Conservation (phyloP, 2,329 filamentous ascomycete species). For the Trichoderma sp. region DNA sequence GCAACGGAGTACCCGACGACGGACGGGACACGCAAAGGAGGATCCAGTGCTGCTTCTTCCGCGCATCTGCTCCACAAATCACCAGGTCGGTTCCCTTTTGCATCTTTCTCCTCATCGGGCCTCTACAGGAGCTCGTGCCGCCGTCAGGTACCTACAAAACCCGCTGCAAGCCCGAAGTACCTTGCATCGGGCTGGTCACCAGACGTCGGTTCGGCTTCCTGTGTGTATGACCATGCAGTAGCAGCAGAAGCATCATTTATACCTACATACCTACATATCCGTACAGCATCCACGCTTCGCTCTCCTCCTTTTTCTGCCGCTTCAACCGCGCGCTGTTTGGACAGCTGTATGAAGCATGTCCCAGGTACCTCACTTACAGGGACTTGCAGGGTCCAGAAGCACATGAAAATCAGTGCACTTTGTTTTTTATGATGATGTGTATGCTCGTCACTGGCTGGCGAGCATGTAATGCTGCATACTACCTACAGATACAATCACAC, state of each 20-base stretch:
- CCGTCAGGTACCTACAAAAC: not conserved
- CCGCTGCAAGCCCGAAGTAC: no score
- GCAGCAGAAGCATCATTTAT: no score
- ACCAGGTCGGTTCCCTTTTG: not conserved
- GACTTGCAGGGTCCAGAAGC: no score
- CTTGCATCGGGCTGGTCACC: constrained; percentile 12
- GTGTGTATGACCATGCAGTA: not conserved
- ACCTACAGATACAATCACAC: not conserved
- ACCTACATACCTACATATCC: no score
- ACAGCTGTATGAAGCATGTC: not conserved
- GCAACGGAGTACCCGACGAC: constrained; percentile 18
- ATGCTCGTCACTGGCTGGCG: constrained; percentile 23
- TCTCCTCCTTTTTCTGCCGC: not conserved
- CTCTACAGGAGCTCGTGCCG: not conserved
- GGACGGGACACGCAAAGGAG: constrained; percentile 1
- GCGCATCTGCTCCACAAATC: constrained; percentile 4
- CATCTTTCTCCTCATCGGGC: constrained; percentile 5
- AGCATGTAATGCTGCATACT: not conserved
- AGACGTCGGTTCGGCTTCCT: not conserved
- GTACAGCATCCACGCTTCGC: not conserved
- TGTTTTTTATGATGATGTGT: constrained; percentile 12
- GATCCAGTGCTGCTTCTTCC: not conserved
- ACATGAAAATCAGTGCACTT: not conserved
- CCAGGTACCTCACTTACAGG: no score
- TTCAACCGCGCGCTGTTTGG: not conserved